Conservation (phyloP, 306 rosid genomes). For the Gastrolobium bilobum region DNA sequence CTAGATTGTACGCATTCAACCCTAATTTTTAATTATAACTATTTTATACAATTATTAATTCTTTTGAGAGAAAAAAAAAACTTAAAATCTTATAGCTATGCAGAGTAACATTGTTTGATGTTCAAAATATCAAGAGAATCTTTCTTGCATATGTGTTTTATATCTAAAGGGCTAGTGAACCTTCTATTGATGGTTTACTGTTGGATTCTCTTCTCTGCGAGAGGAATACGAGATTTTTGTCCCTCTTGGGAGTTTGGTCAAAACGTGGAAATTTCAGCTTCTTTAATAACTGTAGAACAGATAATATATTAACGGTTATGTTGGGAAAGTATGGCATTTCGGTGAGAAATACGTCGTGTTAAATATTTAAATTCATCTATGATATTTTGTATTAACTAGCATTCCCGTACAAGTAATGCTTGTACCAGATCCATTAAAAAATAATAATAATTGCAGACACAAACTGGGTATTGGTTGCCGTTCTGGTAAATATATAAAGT, state of each 20-base stretch:
- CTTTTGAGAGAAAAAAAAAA: constrained; percentile 32
- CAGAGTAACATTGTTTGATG: constrained; percentile 18
- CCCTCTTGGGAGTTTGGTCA: background rate
- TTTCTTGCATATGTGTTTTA: background rate
- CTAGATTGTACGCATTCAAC: background rate
- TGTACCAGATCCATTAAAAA: background rate
- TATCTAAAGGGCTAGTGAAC: constrained; percentile 5
- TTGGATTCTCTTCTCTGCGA: background rate
- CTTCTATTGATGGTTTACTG: background rate
- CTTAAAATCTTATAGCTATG: constrained; percentile 16
- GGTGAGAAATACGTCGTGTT: background rate
- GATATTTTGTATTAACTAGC: background rate
- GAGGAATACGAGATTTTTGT: background rate
- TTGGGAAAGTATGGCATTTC: background rate
- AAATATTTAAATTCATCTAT: background rate
- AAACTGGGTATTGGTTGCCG: constrained; percentile 14
- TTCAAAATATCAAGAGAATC: constrained; percentile 26
- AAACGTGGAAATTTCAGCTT: background rate
- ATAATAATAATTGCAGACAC: background rate
- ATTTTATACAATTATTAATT: constrained; percentile 40
- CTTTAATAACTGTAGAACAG: constrained; percentile 13
- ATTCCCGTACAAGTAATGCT: background rate
- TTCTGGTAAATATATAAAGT: background rate
- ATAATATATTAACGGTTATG: background rate
- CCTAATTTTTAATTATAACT: background rate